phyloP scores from a whole-genome alignment of 257 asterid species.

The Nicotiana knightiana region DNA sequence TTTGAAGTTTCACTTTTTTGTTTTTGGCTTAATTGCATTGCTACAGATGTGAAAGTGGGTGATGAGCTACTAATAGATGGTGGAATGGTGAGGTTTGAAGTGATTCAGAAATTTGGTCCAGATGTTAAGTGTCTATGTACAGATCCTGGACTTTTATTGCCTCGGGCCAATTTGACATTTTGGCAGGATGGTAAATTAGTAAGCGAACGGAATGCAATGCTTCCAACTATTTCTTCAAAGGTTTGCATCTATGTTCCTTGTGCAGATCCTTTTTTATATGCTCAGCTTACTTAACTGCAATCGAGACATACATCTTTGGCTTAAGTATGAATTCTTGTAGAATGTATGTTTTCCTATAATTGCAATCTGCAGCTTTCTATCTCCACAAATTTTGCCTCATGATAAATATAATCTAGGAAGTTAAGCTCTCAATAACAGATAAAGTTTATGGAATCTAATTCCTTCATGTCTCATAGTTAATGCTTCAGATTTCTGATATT shows the following conservation, averaged over 20 bases:
- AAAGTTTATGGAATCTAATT: no score
- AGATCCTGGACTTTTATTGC: constrained; percentile 94
- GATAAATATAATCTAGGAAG: no score
- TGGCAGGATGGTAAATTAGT: constrained; percentile 97
- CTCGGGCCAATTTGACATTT: constrained; percentile 94
- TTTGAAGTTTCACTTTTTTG: constrained; percentile 7
- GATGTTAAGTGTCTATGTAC: constrained; percentile 95
- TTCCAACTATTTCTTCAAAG: constrained; percentile 95
- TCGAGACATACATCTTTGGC: not conserved
- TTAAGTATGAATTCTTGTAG: no score
- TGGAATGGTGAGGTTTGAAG: constrained; percentile 99
- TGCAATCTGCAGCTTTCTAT: no score
- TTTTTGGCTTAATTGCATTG: not conserved
- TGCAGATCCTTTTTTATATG: not conserved
- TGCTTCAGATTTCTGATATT: no score
- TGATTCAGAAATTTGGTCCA: constrained; percentile 92
- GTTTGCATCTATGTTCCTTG: constrained; percentile 27
- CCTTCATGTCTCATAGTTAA: no score
- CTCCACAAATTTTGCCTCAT: no score
- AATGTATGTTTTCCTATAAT: no score
- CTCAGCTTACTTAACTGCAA: not conserved
- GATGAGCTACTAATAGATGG: constrained; percentile 97
- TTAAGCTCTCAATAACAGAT: no score
- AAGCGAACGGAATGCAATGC: constrained; percentile 97
- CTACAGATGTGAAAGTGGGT: constrained; percentile 81